These are phyloP conservation scores for Adansonia digitata DNA, from an alignment of 345 rosid species.

Conservation along the genomic window DNA sequence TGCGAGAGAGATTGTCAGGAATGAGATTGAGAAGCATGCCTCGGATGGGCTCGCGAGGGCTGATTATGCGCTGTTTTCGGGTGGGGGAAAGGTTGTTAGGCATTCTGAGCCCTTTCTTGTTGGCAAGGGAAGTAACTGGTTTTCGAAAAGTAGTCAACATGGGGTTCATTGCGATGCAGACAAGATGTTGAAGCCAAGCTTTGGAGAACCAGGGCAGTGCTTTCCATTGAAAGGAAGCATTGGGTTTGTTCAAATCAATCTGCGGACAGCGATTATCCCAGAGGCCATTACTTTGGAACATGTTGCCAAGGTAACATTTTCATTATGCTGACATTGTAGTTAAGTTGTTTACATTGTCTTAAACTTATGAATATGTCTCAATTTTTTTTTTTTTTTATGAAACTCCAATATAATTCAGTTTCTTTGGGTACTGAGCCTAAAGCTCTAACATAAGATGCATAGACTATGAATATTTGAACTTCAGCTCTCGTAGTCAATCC, in stretches of 20 bases:
- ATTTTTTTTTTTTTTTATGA: neutral
- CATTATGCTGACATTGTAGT: neutral
- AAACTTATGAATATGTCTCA: neutral
- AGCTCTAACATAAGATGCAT: neutral
- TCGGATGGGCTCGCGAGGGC: constrained; percentile 84
- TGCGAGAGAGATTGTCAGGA: constrained; percentile 68
- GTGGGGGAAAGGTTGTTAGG: constrained; percentile 61
- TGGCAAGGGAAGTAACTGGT: neutral
- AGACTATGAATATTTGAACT: neutral
- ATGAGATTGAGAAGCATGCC: constrained; percentile 86
- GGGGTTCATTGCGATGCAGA: constrained; percentile 49
- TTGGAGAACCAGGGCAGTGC: constrained; percentile 96
- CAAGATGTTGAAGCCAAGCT: constrained; percentile 89
- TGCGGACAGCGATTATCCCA: constrained; percentile 64
- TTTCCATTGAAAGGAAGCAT: constrained; percentile 73
- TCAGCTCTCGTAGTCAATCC: neutral
- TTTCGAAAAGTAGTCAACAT: neutral
- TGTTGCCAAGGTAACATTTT: constrained; percentile 10
- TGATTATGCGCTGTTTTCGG: constrained; percentile 65
- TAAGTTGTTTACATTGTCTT: neutral
- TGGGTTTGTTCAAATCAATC: constrained; percentile 76
- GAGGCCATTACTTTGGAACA: constrained; percentile 60
- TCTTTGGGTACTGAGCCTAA: neutral
- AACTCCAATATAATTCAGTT: neutral
- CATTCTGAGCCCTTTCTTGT: constrained; percentile 61